phyloP scores from a whole-genome alignment of 2,329 filamentous ascomycete species.

The Arthroderma sp. region DNA sequence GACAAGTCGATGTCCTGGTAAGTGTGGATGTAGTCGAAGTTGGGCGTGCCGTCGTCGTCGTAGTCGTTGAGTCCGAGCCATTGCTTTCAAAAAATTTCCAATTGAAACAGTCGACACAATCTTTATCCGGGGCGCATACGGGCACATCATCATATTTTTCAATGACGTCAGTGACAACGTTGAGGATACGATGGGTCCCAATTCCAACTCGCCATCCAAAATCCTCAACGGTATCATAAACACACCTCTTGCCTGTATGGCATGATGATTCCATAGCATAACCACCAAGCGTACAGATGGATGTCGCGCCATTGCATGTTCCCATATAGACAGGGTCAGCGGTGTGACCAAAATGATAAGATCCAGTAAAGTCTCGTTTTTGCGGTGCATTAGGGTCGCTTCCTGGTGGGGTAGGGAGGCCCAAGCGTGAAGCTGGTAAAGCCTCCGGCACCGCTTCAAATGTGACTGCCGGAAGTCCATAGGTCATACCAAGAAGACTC shows the following conservation, averaged over 20 bases:
- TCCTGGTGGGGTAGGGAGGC: slow-evolving; percentile 72
- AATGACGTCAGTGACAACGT: slow-evolving; percentile 78
- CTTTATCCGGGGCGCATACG: slow-evolving; percentile 59
- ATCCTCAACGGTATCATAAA: slow-evolving; percentile 84
- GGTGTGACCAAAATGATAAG: slow-evolving; percentile 87
- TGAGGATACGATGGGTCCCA: slow-evolving; percentile 78
- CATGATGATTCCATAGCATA: slow-evolving; percentile 92
- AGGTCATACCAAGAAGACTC: slow-evolving; percentile 80
- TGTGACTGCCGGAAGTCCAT: slow-evolving; percentile 78
- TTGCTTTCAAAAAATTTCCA: slow-evolving; percentile 97
- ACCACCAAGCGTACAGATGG: slow-evolving; percentile 77
- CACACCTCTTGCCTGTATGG: slow-evolving; percentile 75
- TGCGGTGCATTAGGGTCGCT: slow-evolving; percentile 59
- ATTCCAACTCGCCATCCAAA: slow-evolving; percentile 86
- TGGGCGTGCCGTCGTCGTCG: slow-evolving; percentile 35
- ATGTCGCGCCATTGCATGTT: slow-evolving; percentile 78
- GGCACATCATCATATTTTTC: slow-evolving; percentile 71
- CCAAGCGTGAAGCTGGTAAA: slow-evolving; percentile 68
- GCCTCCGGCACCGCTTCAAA: slow-evolving; percentile 91
- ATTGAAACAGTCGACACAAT: slow-evolving; percentile 75
- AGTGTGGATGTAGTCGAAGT: slow-evolving; percentile 48
- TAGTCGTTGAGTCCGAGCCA: slow-evolving; percentile 61
- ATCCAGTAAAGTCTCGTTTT: slow-evolving; percentile 56
- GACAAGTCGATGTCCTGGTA: slow-evolving; percentile 70
- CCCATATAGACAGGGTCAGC: slow-evolving; percentile 93